phyloP scores from a whole-genome alignment of 306 rosid species.

The Astragalus glycyphyllos region DNA sequence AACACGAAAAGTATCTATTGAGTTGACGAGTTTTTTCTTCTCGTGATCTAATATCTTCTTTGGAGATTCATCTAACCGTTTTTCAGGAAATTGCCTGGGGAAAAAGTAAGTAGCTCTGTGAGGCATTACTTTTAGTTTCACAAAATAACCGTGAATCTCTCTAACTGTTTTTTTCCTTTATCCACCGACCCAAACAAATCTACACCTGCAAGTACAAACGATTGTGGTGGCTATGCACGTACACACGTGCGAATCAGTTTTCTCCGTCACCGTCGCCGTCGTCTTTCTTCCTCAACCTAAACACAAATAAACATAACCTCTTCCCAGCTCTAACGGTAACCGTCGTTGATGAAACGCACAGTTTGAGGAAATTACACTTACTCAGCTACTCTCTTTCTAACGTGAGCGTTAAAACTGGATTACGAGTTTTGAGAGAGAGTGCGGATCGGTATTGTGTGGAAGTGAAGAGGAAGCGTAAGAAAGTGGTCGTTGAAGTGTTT shows the following conservation, averaged over 20 bases:
- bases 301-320: not conserved
- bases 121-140: slow-evolving; percentile 65
- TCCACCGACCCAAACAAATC: slow-evolving; percentile 48
- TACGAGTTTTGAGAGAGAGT: slow-evolving; percentile 13
- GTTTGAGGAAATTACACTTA: not conserved
- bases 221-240: slow-evolving; percentile 28
- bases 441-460: not conserved
- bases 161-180: slow-evolving; percentile 34
- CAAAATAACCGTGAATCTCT: slow-evolving; percentile 40
- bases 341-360: not conserved
- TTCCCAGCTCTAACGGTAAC: not conserved
- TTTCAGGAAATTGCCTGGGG: slow-evolving; percentile 91
- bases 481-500: not conserved
- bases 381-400: not conserved
- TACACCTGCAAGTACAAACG: slow-evolving; percentile 30
- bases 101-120: slow-evolving; percentile 96
- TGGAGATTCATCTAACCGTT: slow-evolving; percentile 61
- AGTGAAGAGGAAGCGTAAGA: slow-evolving; percentile 19
- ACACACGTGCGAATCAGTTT: slow-evolving; percentile 42
- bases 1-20: slow-evolving; percentile 36
- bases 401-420: not conserved
- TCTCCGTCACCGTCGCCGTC: slow-evolving; percentile 32
- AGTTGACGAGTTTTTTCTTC: slow-evolving; percentile 51
- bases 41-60: slow-evolving; percentile 62
- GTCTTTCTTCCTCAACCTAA: not conserved